phyloP scores from a whole-genome alignment of 2,329 filamentous ascomycete genomes.

The Sclerotinia glacialis region DNA sequence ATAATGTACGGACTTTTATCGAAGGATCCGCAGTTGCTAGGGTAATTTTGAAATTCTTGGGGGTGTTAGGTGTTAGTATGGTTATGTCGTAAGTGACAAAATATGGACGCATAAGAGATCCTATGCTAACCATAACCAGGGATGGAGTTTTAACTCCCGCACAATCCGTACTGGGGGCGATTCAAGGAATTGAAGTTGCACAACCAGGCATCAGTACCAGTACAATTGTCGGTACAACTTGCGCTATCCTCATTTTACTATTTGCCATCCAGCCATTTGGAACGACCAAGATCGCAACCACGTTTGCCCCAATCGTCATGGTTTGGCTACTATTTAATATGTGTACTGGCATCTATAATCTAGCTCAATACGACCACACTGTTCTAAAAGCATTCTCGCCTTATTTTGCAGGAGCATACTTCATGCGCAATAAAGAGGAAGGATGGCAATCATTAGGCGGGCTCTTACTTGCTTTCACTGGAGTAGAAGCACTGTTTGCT shows the following conservation, averaged over 20 bases:
- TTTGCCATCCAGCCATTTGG: constrained; percentile 66
- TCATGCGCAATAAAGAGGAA: constrained; percentile 55
- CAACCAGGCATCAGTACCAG: constrained; percentile 53
- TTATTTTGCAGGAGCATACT: constrained; percentile 59
- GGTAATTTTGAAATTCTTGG: constrained; percentile 56
- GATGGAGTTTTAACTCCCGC: constrained; percentile 67
- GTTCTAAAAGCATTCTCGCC: constrained; percentile 57
- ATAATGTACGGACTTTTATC: constrained; percentile 53
- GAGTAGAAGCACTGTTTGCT: constrained; percentile 75
- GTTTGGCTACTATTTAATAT: constrained; percentile 65
- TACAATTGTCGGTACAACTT: constrained; percentile 61
- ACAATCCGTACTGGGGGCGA: constrained; percentile 66
- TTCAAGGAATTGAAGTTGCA: constrained; percentile 62
- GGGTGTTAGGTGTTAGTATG: constrained; percentile 64
- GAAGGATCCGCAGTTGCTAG: constrained; percentile 55
- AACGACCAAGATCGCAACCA: constrained; percentile 55
- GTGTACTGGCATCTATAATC: constrained; percentile 62
- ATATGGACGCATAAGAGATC: not conserved
- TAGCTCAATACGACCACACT: constrained; percentile 50
- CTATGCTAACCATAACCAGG: constrained; percentile 24
- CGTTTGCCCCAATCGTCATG: constrained; percentile 65
- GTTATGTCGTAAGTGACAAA: constrained; percentile 49
- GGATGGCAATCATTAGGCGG: constrained; percentile 68
- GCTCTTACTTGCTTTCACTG: constrained; percentile 71
- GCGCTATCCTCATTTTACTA: constrained; percentile 61